Percentiles rank a stretch among this genome's conserved stretches.
phyloP scores from a whole-genome alignment of 345 rosid species.

The Linum trigynum region DNA sequence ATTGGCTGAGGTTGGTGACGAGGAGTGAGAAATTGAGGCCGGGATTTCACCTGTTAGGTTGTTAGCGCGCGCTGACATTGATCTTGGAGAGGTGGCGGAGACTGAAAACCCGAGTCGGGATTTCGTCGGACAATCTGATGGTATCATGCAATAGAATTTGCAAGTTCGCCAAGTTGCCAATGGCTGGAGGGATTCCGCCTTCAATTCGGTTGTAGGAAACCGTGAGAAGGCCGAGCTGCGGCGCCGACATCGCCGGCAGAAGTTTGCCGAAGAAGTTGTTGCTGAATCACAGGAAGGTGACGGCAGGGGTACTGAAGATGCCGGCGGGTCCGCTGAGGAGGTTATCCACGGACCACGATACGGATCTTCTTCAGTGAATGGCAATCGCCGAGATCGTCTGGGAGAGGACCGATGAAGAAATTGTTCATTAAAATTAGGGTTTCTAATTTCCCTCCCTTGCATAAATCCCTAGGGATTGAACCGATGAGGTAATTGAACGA shows the following conservation, averaged over 20 bases:
- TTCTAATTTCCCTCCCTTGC: slow-evolving; percentile 49
- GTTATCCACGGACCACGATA: slow-evolving; percentile 38
- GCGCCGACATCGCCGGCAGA: slow-evolving; percentile 42
- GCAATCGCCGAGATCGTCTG: slow-evolving; percentile 70
- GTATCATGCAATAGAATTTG: slow-evolving; percentile 36
- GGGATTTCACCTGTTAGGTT: slow-evolving; percentile 58
- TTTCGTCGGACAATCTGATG: slow-evolving; percentile 47
- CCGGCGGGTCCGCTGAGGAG: slow-evolving; percentile 50
- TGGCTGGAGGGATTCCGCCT: slow-evolving; percentile 57
- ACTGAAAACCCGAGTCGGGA: slow-evolving; percentile 44
- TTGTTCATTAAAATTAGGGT: slow-evolving; percentile 54
- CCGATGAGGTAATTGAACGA: slow-evolving; percentile 66
- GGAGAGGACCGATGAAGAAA: slow-evolving; percentile 65
- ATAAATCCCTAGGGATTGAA: slow-evolving; percentile 50
- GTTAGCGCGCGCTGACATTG: slow-evolving; percentile 40
- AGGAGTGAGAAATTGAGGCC: slow-evolving; percentile 31
- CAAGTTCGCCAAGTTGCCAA: slow-evolving; percentile 38
- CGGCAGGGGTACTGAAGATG: slow-evolving; percentile 43
- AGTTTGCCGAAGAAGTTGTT: slow-evolving; percentile 71
- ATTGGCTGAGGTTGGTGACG: slow-evolving; percentile 46
- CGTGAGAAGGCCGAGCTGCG: slow-evolving; percentile 26
- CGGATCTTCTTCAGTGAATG: slow-evolving; percentile 48
- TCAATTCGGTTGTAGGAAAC: slow-evolving; percentile 48
- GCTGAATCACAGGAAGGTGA: slow-evolving; percentile 36
- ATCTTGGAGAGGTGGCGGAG: slow-evolving; percentile 35